phyloP scores from a whole-genome alignment of 1,139 yeast genomes.

The Zygoascus meyerae region DNA sequence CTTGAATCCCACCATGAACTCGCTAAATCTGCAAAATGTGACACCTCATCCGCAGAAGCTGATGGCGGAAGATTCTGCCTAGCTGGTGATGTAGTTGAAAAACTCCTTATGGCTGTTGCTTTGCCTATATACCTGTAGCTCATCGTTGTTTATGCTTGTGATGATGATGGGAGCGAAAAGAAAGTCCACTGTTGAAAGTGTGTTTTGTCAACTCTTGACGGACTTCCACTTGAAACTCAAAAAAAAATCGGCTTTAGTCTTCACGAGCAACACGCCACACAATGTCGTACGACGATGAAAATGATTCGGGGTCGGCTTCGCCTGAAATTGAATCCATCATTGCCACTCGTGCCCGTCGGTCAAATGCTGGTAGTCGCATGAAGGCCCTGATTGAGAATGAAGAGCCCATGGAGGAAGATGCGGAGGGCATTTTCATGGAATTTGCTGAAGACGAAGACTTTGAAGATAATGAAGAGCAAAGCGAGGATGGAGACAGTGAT shows the following conservation, averaged over 20 bases:
- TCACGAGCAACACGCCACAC: not conserved
- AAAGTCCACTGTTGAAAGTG: too few relatives aligned
- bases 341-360: conserved; percentile 67
- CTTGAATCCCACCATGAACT: conserved; percentile 93
- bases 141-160: too few relatives aligned
- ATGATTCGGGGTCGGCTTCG: conserved; percentile 6
- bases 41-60: conserved; percentile 43
- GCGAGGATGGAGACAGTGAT: conserved; percentile 21
- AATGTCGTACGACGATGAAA: conserved; percentile 14
- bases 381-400: conserved; percentile 70
- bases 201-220: not conserved
- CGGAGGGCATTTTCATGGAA: conserved; percentile 72
- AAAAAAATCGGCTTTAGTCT: not conserved
- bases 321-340: conserved; percentile 27
- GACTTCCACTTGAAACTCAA: not conserved
- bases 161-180: too few relatives aligned
- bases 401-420: conserved; percentile 44
- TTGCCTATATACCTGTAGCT: too few relatives aligned
- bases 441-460: conserved; percentile 82
- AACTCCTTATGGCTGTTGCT: not conserved
- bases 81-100: not conserved
- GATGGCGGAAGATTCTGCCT: not conserved
- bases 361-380: conserved; percentile 88
- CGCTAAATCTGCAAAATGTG: conserved; percentile 82
- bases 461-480: conserved; percentile 37